Evolutionary conservation across 345 rosid species (phyloP), one percentile per base, ranked within the genome.

Genomic region (Kernera saxatilis): DNA sequence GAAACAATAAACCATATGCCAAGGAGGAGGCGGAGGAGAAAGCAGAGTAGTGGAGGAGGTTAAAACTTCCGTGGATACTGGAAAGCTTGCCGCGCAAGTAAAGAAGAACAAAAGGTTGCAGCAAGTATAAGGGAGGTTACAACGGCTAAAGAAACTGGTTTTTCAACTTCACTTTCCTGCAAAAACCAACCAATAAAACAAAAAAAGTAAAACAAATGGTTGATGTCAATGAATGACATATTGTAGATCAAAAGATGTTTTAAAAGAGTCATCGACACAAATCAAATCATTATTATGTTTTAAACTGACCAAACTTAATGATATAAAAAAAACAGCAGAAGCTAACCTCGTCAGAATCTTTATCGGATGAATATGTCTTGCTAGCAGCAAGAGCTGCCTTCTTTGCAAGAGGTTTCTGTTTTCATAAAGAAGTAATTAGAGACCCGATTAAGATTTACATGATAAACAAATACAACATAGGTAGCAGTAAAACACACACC

Each of bases 161-260:
- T 54, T 0, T 84, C 88, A 53, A 84, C 90, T 48, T 82, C 87
- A 50, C 77, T 71, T 67, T 79, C 82, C 75, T 79, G 72, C 26
- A 71, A 58, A 43, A 36, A 9, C 1, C 11, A 26, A 35, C 0
- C 2, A 15, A 37, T 8, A 18, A 22, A 29, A 26, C 18, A 30
- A 0, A 37, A n/a, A n/a, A n/a, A n/a, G n/a, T 8, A 18, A 22
- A 29, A 26, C 18, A 30, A 0, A 37, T 11, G 19, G 0, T 17
- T 30, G 1, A 27, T 0, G 27, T 13, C 67, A 50, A 69, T 3
- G 7, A 40, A 7, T 4, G 18, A 18, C 3, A n/a, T 3, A 45
- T 4, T 36, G 12, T 4, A 44, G 5, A 53, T n/a, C 13, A n/a
- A 19, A 6, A 17, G 44, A 44, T 44, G 30, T 11, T 49, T 23